Conservation (phyloP, 2,329 filamentous ascomycete genomes). For the Fonsecaea multimorphosa region DNA sequence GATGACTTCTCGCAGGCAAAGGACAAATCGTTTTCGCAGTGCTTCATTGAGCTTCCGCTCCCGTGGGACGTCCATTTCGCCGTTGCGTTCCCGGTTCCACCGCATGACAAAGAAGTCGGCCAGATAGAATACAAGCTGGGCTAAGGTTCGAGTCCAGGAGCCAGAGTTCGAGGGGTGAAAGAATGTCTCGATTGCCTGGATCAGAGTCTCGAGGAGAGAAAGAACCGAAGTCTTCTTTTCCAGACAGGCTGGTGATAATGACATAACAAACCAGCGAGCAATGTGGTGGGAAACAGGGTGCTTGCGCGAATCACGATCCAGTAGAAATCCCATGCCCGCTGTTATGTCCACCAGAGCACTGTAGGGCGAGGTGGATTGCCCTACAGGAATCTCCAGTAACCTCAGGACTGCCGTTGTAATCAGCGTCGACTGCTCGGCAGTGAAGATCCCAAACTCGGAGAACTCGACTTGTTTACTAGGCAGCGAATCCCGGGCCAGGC, state of each 20-base stretch:
- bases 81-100: conserved; percentile 93
- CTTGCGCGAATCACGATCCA: conserved; percentile 92
- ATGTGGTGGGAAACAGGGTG: conserved; percentile 92
- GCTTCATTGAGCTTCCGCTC: conserved; percentile 79
- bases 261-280: conserved; percentile 90
- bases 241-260: conserved; percentile 82
- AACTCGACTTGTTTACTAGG: conserved; percentile 77
- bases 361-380: conserved; percentile 93
- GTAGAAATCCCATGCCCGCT: conserved; percentile 79
- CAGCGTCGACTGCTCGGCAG: conserved; percentile 85
- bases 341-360: conserved; percentile 78
- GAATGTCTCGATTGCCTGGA: conserved; percentile 96
- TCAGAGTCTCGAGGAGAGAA: conserved; percentile 83
- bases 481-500: conserved; percentile 83
- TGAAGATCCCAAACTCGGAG: conserved; percentile 87
- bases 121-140: conserved; percentile 89
- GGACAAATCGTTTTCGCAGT: conserved; percentile 87
- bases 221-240: conserved; percentile 79
- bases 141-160: conserved; percentile 84
- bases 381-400: conserved; percentile 92
- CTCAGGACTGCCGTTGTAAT: conserved; percentile 92
- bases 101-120: conserved; percentile 96
- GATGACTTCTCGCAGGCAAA: conserved; percentile 86
- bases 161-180: conserved; percentile 98
- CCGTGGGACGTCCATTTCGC: conserved; percentile 83